Conservation (phyloP, 148 eudicot genomes). For the Rhododendron henanense region DNA sequence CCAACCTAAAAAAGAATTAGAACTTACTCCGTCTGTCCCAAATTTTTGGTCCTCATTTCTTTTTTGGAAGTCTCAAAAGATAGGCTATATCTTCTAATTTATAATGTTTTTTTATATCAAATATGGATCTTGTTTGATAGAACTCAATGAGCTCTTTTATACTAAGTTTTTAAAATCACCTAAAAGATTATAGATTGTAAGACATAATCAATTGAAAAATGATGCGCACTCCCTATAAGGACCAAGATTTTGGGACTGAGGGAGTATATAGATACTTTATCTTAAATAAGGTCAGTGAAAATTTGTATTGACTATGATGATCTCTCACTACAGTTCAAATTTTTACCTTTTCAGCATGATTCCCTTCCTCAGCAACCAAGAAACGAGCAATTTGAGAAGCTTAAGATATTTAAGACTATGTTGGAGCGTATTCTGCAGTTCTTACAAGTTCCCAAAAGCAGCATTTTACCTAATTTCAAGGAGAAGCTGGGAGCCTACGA, state of each 20-base stretch:
- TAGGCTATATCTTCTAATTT: too few species aligned
- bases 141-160: too few species aligned
- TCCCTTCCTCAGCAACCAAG: conserved; percentile 64
- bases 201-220: too few species aligned
- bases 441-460: conserved; percentile 54
- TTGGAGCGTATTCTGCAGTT: conserved; percentile 55
- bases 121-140: too few species aligned
- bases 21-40: background rate
- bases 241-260: too few species aligned
- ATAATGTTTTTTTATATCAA: too few species aligned
- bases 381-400: conserved; percentile 64
- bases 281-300: background rate
- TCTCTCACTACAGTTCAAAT: background rate
- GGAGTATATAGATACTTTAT: background rate
- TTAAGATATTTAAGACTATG: conserved; percentile 59
- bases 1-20: background rate
- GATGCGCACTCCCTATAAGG: too few species aligned
- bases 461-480: conserved; percentile 37
- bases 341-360: conserved; percentile 52
- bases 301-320: background rate
- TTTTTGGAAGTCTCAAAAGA: too few species aligned
- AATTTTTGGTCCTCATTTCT: too few species aligned
- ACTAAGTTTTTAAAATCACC: too few species aligned
- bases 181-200: too few species aligned
- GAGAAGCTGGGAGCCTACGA: conserved; percentile 63